These are phyloP conservation scores for Neurospora sp. DNA, from an alignment of 495 filamentous ascomycete species.

Conservation along the genomic window DNA sequence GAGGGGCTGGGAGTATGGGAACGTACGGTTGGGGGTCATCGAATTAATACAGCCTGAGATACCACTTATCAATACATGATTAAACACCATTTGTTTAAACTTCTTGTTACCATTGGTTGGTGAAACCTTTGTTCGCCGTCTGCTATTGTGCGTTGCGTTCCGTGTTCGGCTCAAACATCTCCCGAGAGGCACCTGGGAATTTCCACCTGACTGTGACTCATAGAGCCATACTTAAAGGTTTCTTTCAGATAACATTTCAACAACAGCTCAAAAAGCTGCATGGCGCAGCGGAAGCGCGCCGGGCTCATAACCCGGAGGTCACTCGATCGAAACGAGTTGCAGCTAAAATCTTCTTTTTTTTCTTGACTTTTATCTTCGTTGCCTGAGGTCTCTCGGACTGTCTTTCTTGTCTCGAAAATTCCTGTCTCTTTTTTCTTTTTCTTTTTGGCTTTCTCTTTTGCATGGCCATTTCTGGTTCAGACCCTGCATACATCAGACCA, in stretches of 20 bases:
- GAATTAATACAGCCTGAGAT: neutral
- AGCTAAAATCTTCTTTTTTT: slow-evolving; percentile 23
- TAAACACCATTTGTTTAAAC: neutral
- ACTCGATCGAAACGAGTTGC: slow-evolving; percentile 44
- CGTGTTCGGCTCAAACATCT: neutral
- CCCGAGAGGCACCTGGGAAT: neutral
- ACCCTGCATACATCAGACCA: neutral
- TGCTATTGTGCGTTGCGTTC: neutral
- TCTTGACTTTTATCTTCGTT: slow-evolving; percentile 6
- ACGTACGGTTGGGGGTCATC: neutral
- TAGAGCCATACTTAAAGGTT: neutral
- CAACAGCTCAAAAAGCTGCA: slow-evolving; percentile 22
- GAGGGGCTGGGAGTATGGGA: neutral
- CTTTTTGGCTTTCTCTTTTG: neutral
- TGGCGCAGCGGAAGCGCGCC: slow-evolving; percentile 47
- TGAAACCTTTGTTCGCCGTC: neutral
- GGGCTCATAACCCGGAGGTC: slow-evolving; percentile 48
- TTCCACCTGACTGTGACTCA: neutral
- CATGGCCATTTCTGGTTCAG: neutral
- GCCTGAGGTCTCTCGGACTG: neutral
- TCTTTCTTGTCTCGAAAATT: neutral
- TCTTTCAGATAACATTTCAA: neutral
- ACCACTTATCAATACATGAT: neutral
- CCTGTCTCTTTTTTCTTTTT: neutral
- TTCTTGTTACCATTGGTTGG: neutral